phyloP scores from a whole-genome alignment of 768 basidiomycete genomes.

The Solioccasus polychromus region DNA sequence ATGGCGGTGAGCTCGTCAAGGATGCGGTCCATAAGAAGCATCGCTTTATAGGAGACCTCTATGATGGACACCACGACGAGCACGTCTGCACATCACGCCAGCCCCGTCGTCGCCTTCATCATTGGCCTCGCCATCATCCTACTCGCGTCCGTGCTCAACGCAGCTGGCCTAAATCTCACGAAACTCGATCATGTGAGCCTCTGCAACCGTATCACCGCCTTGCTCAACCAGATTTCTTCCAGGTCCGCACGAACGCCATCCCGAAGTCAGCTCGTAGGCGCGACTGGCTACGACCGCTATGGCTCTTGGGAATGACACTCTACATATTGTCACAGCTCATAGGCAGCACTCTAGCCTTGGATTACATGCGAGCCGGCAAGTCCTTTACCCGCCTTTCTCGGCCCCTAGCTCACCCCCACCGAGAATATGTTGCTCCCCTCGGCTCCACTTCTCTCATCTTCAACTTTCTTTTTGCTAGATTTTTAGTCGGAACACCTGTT shows the following conservation, averaged over 20 bases:
- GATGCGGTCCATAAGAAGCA: constrained; percentile 27
- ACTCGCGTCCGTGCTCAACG: constrained; percentile 81
- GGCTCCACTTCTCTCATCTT: constrained; percentile 93
- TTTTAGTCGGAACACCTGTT: constrained; percentile 83
- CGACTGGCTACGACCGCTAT: constrained; percentile 83
- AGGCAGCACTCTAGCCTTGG: constrained; percentile 81
- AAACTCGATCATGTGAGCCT: constrained; percentile 84
- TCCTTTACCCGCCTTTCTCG: background rate
- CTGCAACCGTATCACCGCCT: background rate
- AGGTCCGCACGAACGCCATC: constrained; percentile 71
- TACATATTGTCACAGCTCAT: constrained; percentile 90
- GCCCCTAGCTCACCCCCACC: constrained; percentile 13
- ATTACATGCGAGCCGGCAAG: constrained; percentile 83
- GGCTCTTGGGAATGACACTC: constrained; percentile 90
- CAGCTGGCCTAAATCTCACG: constrained; percentile 90
- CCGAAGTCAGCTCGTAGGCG: constrained; percentile 72
- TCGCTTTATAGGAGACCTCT: constrained; percentile 19
- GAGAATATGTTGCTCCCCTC: constrained; percentile 94
- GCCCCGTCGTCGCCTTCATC: constrained; percentile 68
- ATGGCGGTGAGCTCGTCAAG: constrained; percentile 22
- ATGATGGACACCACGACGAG: constrained; percentile 13
- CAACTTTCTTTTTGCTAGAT: constrained; percentile 93
- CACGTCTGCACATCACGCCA: constrained; percentile 40
- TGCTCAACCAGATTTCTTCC: background rate
- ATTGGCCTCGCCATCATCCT: constrained; percentile 86